Conservation (phyloP, 2,329 filamentous ascomycete genomes). For the Aspergillaceae sp. region DNA sequence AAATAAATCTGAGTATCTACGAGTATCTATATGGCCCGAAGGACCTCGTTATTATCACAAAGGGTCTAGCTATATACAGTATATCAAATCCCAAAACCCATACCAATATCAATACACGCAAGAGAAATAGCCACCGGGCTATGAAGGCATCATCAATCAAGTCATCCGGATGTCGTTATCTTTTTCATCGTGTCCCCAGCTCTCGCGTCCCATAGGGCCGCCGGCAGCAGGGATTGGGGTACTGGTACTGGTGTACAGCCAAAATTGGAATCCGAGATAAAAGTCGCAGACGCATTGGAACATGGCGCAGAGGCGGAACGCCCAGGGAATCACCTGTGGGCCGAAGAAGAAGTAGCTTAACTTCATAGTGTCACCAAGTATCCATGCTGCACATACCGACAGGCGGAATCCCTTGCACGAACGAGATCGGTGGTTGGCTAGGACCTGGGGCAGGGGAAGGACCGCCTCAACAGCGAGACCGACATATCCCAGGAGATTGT, state of each 20-base stretch:
- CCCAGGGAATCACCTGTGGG: constrained; percentile 37
- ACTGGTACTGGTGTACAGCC: constrained; percentile 25
- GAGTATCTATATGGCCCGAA: not conserved
- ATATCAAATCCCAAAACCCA: not conserved
- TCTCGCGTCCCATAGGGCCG: constrained; percentile 16
- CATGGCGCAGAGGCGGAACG: constrained; percentile 41
- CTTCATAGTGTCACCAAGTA: constrained; percentile 43
- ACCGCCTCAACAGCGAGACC: constrained; percentile 42
- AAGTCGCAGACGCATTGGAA: constrained; percentile 42
- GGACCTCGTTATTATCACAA: not conserved
- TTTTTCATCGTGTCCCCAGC: constrained; percentile 26
- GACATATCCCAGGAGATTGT: constrained; percentile 36
- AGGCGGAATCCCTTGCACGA: constrained; percentile 44
- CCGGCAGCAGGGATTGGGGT: constrained; percentile 21
- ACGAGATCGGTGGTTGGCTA: constrained; percentile 39
- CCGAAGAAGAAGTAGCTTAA: constrained; percentile 43
- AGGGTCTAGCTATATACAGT: not conserved
- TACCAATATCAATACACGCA: not conserved
- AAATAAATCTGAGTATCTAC: not conserved
- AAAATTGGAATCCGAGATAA: constrained; percentile 42
- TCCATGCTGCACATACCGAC: constrained; percentile 41
- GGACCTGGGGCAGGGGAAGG: constrained; percentile 40
- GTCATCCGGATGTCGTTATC: constrained; percentile 28
- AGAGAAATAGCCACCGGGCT: not conserved
- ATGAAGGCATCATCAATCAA: constrained; percentile 9